Conservation (phyloP, 352 stramenopile genomes). For the Discostella stelligera region DNA sequence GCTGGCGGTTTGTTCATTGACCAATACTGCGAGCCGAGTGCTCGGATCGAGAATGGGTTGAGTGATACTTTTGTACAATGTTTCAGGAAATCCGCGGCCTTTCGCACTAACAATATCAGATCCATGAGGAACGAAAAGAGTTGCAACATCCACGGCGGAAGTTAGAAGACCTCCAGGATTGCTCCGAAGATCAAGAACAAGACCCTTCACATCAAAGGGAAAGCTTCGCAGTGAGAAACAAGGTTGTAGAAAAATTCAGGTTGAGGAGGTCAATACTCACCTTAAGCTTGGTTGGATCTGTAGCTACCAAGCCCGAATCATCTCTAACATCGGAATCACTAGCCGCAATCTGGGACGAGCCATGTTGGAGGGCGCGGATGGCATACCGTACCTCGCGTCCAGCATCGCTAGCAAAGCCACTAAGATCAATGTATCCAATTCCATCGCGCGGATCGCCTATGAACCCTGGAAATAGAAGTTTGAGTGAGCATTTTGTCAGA, state of each 20-base stretch:
- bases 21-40: slow-evolving; percentile 83
- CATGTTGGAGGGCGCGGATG: slow-evolving; percentile 69
- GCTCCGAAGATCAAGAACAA: slow-evolving; percentile 85
- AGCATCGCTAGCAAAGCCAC: slow-evolving; percentile 81
- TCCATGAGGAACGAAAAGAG: slow-evolving; percentile 83
- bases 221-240: background rate
- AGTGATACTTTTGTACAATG: slow-evolving; percentile 79
- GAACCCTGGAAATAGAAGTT: slow-evolving; percentile 63
- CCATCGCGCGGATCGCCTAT: slow-evolving; percentile 80
- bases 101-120: slow-evolving; percentile 85
- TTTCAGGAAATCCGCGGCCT: slow-evolving; percentile 82
- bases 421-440: slow-evolving; percentile 86
- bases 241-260: too few relatives aligned
- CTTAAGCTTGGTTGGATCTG: slow-evolving; percentile 50
- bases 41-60: slow-evolving; percentile 74
- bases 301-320: slow-evolving; percentile 4
- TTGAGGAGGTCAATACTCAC: slow-evolving; percentile 21
- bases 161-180: slow-evolving; percentile 86
- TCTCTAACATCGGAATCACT: slow-evolving; percentile 21
- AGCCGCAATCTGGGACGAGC: slow-evolving; percentile 42
- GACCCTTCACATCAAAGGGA: slow-evolving; percentile 50
- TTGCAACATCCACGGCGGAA: slow-evolving; percentile 84
- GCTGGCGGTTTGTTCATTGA: slow-evolving; percentile 84
- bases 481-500: background rate
- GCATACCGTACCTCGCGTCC: slow-evolving; percentile 76